Evolutionary conservation across 768 basidiomycete species (phyloP).

Genomic region (Flagelloscypha sp.): DNA sequence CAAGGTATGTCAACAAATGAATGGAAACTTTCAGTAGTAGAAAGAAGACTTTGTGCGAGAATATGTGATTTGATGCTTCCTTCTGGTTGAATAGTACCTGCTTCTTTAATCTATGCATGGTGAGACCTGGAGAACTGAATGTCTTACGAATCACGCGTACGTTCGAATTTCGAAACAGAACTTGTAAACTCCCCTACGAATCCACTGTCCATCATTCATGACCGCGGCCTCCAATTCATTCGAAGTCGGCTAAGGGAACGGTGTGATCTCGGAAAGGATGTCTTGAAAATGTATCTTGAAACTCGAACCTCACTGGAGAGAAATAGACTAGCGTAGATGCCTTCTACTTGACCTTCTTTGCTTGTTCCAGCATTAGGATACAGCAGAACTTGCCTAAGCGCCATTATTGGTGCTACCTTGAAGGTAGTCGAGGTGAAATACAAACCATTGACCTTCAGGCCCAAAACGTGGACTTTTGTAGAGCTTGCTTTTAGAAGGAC

Average conservation of each 20-base stretch:
- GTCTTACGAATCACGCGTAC: constrained; percentile 28
- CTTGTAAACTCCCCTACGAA: constrained; percentile 77
- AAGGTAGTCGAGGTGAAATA: constrained; percentile 18
- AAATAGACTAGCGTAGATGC: constrained; percentile 66
- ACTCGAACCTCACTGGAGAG: constrained; percentile 68
- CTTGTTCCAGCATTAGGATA: constrained; percentile 73
- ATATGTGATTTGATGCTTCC: constrained; percentile 77
- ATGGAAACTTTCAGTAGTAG: constrained; percentile 9
- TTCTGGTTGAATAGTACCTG: constrained; percentile 52
- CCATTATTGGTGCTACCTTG: constrained; percentile 7
- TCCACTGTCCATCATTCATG: constrained; percentile 68
- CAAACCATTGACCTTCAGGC: constrained; percentile 71
- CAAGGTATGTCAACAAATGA: not conserved
- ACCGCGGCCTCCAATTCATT: constrained; percentile 64
- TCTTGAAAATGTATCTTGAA: constrained; percentile 2
- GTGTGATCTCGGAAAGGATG: not conserved
- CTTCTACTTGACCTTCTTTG: constrained; percentile 39
- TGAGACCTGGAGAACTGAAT: constrained; percentile 1
- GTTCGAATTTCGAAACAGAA: constrained; percentile 79
- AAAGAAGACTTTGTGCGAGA: constrained; percentile 49
- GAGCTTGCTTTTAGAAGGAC: constrained; percentile 70
- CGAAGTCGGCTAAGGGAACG: constrained; percentile 50
- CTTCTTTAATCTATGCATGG: constrained; percentile 32
- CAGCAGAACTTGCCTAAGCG: constrained; percentile 54
- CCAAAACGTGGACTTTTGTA: constrained; percentile 74